phyloP scores from a whole-genome alignment of 192 early-diverging fungal species.

The Pilobolus umbonatus region DNA sequence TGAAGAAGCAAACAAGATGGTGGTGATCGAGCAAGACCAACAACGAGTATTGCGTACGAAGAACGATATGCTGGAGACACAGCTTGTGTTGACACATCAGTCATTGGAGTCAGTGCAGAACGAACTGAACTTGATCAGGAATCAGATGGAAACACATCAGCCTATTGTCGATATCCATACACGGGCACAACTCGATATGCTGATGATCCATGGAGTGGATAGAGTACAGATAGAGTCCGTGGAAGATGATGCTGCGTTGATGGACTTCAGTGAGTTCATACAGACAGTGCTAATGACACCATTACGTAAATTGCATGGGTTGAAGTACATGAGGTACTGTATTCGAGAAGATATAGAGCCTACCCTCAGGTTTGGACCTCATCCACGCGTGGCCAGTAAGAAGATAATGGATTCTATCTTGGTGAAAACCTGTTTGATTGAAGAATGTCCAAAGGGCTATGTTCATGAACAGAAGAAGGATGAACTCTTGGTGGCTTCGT shows the following conservation, averaged over 20 bases:
- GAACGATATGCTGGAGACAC: slow-evolving; percentile 47
- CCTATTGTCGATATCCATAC: slow-evolving; percentile 27
- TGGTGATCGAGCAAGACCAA: slow-evolving; percentile 64
- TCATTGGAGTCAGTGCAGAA: slow-evolving; percentile 63
- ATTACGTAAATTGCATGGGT: slow-evolving; percentile 65
- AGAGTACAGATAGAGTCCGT: slow-evolving; percentile 32
- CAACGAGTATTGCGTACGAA: slow-evolving; percentile 39
- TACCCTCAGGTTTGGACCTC: slow-evolving; percentile 89
- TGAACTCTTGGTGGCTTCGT: slow-evolving; percentile 35
- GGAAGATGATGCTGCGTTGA: slow-evolving; percentile 65
- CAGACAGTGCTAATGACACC: slow-evolving; percentile 55
- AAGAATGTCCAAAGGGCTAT: slow-evolving; percentile 60
- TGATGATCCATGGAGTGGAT: slow-evolving; percentile 14
- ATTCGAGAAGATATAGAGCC: slow-evolving; percentile 89
- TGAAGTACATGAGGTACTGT: slow-evolving; percentile 81
- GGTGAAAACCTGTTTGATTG: slow-evolving; percentile 80
- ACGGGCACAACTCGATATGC: slow-evolving; percentile 30
- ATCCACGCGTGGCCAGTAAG: slow-evolving; percentile 76
- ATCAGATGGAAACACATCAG: slow-evolving; percentile 53
- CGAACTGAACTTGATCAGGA: slow-evolving; percentile 76
- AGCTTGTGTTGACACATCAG: slow-evolving; percentile 51
- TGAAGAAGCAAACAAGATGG: slow-evolving; percentile 89
- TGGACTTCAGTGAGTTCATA: slow-evolving; percentile 88
- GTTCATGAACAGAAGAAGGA: slow-evolving; percentile 39
- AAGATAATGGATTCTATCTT: slow-evolving; percentile 86